Evolutionary conservation across 257 asterid genomes (phyloP).

Genomic region (Verbena officinalis): DNA sequence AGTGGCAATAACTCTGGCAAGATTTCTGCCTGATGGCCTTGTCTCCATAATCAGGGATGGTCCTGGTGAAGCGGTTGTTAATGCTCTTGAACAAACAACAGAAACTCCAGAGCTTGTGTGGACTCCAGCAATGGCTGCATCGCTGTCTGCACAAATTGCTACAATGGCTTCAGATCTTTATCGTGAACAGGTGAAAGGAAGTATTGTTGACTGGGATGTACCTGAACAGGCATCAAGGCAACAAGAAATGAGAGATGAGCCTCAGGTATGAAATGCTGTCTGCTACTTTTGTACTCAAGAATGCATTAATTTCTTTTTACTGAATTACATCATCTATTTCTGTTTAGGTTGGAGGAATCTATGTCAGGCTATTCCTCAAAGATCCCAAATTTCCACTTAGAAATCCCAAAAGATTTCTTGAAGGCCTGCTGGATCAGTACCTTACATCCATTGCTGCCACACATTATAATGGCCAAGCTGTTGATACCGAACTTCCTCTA

Average conservation of each 20-base stretch:
- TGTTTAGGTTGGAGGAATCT: constrained; percentile 95
- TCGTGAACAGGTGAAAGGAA: constrained; percentile 88
- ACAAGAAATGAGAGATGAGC: constrained; percentile 97
- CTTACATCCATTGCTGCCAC: constrained; percentile 88
- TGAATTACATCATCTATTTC: constrained; percentile 31
- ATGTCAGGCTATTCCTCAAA: constrained; percentile 89
- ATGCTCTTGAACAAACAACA: constrained; percentile 88
- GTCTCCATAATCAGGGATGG: constrained; percentile 94
- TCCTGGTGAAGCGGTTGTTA: constrained; percentile 98
- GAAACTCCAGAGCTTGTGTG: constrained; percentile 99
- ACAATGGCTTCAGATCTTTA: constrained; percentile 94
- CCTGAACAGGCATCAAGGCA: constrained; percentile 95
- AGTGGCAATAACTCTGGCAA: constrained; percentile 90
- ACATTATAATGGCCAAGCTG: constrained; percentile 75
- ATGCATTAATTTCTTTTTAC: constrained; percentile 23
- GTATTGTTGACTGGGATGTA: constrained; percentile 95
- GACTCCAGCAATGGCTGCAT: constrained; percentile 99
- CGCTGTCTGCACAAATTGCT: constrained; percentile 90
- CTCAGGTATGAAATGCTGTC: constrained; percentile 67
- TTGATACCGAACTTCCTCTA: constrained; percentile 92
- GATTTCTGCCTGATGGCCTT: constrained; percentile 97
- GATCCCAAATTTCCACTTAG: constrained; percentile 98
- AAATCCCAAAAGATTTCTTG: constrained; percentile 94
- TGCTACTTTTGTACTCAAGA: constrained; percentile 26
- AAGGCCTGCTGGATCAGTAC: constrained; percentile 94